A percentile compares a stretch with the other conserved stretches of the same genome.
phyloP scores from a whole-genome alignment of 2,329 filamentous ascomycete genomes.

The Ophiocordyceps unilateralis region DNA sequence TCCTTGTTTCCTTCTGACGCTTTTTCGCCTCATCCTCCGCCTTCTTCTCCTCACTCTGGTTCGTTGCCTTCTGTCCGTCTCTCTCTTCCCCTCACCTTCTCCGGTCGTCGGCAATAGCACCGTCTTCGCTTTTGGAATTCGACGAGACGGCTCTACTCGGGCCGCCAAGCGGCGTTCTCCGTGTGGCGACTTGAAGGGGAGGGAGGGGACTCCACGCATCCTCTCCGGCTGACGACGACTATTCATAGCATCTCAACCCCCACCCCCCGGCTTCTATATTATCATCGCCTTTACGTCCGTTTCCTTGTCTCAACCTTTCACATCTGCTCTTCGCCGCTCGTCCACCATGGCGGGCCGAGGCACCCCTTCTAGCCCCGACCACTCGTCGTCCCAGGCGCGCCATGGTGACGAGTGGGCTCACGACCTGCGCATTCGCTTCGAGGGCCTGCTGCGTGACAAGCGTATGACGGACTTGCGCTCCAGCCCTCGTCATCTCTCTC shows the following conservation, averaged over 20 bases:
- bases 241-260: neutral
- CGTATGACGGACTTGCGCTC: slow-evolving; percentile 60
- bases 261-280: too few relatives aligned
- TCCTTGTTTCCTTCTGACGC: too few relatives aligned
- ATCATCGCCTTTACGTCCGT: too few relatives aligned
- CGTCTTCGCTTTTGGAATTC: neutral
- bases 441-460: slow-evolving; percentile 71
- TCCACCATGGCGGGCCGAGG: slow-evolving; percentile 21
- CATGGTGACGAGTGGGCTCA: slow-evolving; percentile 61
- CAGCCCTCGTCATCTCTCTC: slow-evolving; percentile 38
- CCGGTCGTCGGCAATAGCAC: neutral
- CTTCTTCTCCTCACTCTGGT: too few relatives aligned
- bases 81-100: neutral
- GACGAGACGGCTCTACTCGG: too few relatives aligned
- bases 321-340: neutral
- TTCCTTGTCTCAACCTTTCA: neutral
- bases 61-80: neutral
- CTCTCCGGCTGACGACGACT: slow-evolving; percentile 5
- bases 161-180: neutral
- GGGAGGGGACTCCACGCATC: too few relatives aligned
- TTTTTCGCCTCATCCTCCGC: neutral
- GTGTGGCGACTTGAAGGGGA: slow-evolving; percentile 1
- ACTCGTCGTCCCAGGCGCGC: slow-evolving; percentile 13
- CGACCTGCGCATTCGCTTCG: slow-evolving; percentile 69
- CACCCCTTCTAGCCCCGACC: slow-evolving; percentile 14